phyloP scores from a whole-genome alignment of 768 basidiomycete species.

The Boletellus ananas region DNA sequence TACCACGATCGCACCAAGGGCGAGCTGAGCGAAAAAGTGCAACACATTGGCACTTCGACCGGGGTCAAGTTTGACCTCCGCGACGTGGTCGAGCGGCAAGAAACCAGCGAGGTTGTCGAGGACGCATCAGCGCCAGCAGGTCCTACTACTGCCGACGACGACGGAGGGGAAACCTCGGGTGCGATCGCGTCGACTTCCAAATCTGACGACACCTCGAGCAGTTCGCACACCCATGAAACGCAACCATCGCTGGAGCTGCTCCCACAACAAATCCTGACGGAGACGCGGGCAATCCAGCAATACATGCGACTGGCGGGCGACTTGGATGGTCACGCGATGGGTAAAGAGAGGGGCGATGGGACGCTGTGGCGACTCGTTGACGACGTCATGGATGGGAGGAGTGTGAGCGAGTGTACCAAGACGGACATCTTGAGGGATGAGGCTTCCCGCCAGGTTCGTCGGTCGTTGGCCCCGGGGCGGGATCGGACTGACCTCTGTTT shows the following conservation, averaged over 20 bases:
- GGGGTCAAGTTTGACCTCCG: neutral
- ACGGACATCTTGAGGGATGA: slow-evolving; percentile 41
- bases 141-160: neutral
- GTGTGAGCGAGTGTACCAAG: slow-evolving; percentile 33
- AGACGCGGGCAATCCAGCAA: slow-evolving; percentile 38
- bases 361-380: slow-evolving; percentile 37
- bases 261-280: slow-evolving; percentile 36
- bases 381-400: slow-evolving; percentile 35
- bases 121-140: neutral
- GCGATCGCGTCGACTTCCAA: slow-evolving; percentile 4
- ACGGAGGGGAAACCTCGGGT: neutral
- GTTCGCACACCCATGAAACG: slow-evolving; percentile 12
- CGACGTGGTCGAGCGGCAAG: neutral
- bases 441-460: slow-evolving; percentile 40
- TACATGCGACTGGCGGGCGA: slow-evolving; percentile 36
- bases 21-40: slow-evolving; percentile 13
- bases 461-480: slow-evolving; percentile 2
- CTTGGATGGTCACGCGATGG: slow-evolving; percentile 5
- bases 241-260: slow-evolving; percentile 36
- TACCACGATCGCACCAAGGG: slow-evolving; percentile 35
- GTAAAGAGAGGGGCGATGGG: slow-evolving; percentile 3
- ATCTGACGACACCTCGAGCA: neutral
- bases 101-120: neutral
- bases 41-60: slow-evolving; percentile 2
- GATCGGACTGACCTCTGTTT: neutral